Base-by-base conservation (phyloP, 345 rosid species). In the Clausena lansium region DNA sequence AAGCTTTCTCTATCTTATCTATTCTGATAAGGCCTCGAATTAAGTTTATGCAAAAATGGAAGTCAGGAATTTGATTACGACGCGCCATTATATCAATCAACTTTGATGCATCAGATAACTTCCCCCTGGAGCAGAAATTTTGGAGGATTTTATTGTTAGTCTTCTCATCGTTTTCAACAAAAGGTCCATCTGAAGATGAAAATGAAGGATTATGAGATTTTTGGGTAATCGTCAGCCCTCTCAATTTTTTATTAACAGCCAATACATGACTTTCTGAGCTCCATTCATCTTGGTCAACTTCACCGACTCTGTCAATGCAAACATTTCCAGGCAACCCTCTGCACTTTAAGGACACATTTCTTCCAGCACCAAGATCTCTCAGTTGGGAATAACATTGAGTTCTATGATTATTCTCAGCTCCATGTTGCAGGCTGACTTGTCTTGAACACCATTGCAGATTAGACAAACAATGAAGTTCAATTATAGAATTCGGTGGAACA, bases 61-160 rank as follows among this genome's bases (percentile, higher is more conserved):
- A 93, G 55, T 86, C 85, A 20, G 98, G 98, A 76, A 94, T 85
- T 84, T 94, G 98, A 76, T 80, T 90, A 70, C 58, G 85, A 25
- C 92, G 90, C 38, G 93, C 88, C 98, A 94, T 94, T 45, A 86
- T 84, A 67, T 87, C 91, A 39, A 94, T 86, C 79, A 94, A 83
- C 78, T 78, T 88, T 62, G 87, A 25, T 9, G 97, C 98, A 45
- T 82, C 81, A 30, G 76, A 55, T 67, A 94, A 63, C 83, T 79
- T 92, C 19, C 97, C 91, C 1, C 78, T 61, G 77, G 76, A 82
- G 85, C 98, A 92, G 4, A 91, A 78, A 41, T 81, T 82, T 30
- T 84, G 81, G 77, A 94, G 97, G 41, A 91, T 86, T 60, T 81
- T 82, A 71, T 92, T 94, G 84, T 94, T 94, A 38, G 88, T 83